Percentiles rank a stretch among this genome's conserved stretches.
Conservation (phyloP, 1,284 basidiomycete genomes). For the Abortiporus biennis region DNA sequence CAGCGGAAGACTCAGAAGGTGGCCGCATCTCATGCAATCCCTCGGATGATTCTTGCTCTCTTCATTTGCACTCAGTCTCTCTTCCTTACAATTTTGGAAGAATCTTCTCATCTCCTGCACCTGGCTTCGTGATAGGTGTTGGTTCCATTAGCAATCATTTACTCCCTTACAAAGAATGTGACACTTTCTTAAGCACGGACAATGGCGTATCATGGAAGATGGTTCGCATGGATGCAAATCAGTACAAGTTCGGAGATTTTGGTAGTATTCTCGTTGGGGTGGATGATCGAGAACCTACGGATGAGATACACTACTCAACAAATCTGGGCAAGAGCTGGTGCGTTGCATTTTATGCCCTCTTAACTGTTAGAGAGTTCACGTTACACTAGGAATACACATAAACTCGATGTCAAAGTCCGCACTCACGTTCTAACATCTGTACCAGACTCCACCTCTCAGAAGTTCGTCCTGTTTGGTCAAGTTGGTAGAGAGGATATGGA, state of each 20-base stretch:
- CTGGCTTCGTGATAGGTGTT: constrained; percentile 93
- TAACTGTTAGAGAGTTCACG: background rate
- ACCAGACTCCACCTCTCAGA: constrained; percentile 91
- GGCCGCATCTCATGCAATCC: constrained; percentile 59
- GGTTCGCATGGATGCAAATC: constrained; percentile 74
- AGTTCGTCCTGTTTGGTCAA: constrained; percentile 82
- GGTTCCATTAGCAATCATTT: constrained; percentile 79
- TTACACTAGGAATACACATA: constrained; percentile 58
- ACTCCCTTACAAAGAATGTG: constrained; percentile 79
- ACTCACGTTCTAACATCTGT: constrained; percentile 77
- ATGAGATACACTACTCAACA: constrained; percentile 76
- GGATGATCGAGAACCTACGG: constrained; percentile 81
- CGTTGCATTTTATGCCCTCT: constrained; percentile 36
- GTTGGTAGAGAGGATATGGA: constrained; percentile 61
- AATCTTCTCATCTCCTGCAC: constrained; percentile 91
- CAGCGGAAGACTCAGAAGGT: constrained; percentile 55
- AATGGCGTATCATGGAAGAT: constrained; percentile 86
- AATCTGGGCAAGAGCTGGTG: constrained; percentile 85
- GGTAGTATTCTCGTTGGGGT: constrained; percentile 82
- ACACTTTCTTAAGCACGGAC: constrained; percentile 91
- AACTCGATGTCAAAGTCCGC: constrained; percentile 70
- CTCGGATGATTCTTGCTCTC: constrained; percentile 61
- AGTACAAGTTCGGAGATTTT: constrained; percentile 94
- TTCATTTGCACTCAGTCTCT: constrained; percentile 92
- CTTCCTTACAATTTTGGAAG: constrained; percentile 89